These are phyloP conservation scores for Termitomyces sp. DNA, from an alignment of 768 basidiomycete species.

Conservation along the genomic window DNA sequence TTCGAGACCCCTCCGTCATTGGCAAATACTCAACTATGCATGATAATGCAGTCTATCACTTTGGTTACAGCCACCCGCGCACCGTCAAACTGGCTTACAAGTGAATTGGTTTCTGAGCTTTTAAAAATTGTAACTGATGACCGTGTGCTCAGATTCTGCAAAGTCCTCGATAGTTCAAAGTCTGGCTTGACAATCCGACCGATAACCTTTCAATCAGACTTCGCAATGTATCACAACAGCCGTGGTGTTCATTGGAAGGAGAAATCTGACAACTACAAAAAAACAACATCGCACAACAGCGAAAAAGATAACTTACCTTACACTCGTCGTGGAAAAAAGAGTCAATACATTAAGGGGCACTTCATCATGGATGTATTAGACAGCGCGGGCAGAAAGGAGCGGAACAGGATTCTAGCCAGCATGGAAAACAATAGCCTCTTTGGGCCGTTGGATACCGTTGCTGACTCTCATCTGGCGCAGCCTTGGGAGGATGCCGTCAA, in stretches of 20 bases:
- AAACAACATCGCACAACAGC: background rate
- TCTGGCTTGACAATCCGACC: conserved; percentile 45
- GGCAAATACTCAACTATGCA: conserved; percentile 56
- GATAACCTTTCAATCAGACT: conserved; percentile 19
- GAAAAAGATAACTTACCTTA: conserved; percentile 6
- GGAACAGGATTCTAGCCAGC: conserved; percentile 10
- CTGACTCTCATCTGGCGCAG: conserved; percentile 19
- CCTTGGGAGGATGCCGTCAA: conserved; percentile 34
- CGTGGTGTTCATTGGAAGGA: conserved; percentile 17
- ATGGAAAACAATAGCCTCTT: conserved; percentile 18
- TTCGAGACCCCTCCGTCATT: conserved; percentile 40
- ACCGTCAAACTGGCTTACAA: conserved; percentile 54
- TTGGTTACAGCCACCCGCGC: conserved; percentile 44
- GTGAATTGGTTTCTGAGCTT: conserved; percentile 17
- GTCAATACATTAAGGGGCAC: conserved; percentile 9
- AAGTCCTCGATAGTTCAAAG: conserved; percentile 56
- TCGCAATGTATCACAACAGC: conserved; percentile 8
- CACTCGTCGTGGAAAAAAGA: conserved; percentile 12
- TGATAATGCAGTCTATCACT: conserved; percentile 45
- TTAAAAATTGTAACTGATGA: background rate
- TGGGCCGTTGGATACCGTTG: conserved; percentile 1
- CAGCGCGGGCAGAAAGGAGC: conserved; percentile 8
- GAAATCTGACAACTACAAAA: conserved; percentile 11
- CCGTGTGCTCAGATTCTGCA: conserved; percentile 33
- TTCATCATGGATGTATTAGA: conserved; percentile 27